Percentiles rank a stretch among this genome's conserved stretches.
Conservation (phyloP, 2,329 filamentous ascomycete species). For the Lasiodiplodia gonubiensis region DNA sequence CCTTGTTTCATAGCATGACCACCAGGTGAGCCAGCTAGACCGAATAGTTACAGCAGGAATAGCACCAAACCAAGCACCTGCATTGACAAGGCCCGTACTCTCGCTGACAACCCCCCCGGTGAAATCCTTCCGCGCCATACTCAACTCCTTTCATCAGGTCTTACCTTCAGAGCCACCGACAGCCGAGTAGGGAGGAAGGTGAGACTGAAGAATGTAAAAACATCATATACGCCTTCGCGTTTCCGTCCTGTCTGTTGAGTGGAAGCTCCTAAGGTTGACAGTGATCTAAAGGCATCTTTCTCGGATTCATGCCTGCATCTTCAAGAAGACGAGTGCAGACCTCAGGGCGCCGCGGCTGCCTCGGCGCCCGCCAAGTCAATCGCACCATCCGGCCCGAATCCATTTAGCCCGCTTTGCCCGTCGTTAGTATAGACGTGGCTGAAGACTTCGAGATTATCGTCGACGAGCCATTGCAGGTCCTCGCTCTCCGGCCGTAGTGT, state of each 20-base stretch:
- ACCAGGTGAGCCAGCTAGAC: not conserved
- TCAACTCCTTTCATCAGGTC: not conserved
- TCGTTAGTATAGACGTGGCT: constrained; percentile 50
- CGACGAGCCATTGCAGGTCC: constrained; percentile 67
- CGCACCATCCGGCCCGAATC: constrained; percentile 27
- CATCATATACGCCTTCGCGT: not conserved
- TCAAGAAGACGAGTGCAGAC: not conserved
- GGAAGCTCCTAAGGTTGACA: not conserved
- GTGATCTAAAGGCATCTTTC: not conserved
- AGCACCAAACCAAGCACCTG: not conserved
- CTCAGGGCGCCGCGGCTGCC: constrained; percentile 16
- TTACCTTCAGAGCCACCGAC: not conserved
- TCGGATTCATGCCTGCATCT: not conserved
- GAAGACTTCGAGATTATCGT: constrained; percentile 64
- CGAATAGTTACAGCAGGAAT: not conserved
- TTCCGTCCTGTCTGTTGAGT: not conserved
- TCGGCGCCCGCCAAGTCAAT: constrained; percentile 20
- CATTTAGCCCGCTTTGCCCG: constrained; percentile 29
- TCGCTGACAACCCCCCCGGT: not conserved
- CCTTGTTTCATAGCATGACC: not conserved
- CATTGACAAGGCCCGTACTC: not conserved
- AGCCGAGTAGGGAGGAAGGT: not conserved
- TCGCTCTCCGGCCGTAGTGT: constrained; percentile 62
- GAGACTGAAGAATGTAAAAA: not conserved
- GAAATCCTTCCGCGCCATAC: not conserved